phyloP scores from a whole-genome alignment of 2,329 filamentous ascomycete genomes.

The Anisogramma anomala region DNA sequence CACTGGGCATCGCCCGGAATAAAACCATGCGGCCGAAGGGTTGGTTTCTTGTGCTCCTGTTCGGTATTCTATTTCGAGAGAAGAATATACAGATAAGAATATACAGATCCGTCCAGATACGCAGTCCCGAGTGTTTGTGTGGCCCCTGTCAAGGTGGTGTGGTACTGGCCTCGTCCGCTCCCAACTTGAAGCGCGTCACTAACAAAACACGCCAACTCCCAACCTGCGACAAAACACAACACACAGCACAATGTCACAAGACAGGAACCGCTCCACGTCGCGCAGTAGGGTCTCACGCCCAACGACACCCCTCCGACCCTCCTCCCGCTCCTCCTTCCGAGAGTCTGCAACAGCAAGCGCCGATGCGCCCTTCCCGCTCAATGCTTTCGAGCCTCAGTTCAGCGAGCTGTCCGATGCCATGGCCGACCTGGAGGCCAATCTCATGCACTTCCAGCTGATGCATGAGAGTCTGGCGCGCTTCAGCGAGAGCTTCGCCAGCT shows the following conservation, averaged over 20 bases:
- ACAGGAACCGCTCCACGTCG: constrained; percentile 40
- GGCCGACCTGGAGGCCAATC: constrained; percentile 91
- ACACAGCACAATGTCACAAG: constrained; percentile 11
- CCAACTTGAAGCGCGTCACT: neutral
- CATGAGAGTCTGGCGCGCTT: constrained; percentile 89
- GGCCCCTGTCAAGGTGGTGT: neutral
- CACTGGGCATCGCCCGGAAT: too few relatives aligned
- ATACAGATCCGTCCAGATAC: neutral
- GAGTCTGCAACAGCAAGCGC: constrained; percentile 53
- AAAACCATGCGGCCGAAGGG: neutral
- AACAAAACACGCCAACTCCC: neutral
- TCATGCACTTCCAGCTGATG: constrained; percentile 95
- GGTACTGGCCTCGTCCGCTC: too few relatives aligned
- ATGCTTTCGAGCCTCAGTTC: constrained; percentile 77
- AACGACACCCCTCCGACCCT: constrained; percentile 82
- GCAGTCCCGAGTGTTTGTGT: neutral
- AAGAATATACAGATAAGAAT: neutral
- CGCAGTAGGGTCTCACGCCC: constrained; percentile 61
- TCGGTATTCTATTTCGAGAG: too few relatives aligned
- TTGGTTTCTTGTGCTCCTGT: too few relatives aligned
- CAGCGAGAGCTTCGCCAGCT: constrained; percentile 90
- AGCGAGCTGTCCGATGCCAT: constrained; percentile 88
- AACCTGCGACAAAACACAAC: neutral
- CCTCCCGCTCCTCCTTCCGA: constrained; percentile 78
- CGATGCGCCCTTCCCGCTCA: constrained; percentile 56